Percentiles rank a stretch among this genome's conserved stretches.
These are phyloP conservation scores for Smithsoniella earleae DNA, from an alignment of 163 green algal species.

Conservation along the genomic window DNA sequence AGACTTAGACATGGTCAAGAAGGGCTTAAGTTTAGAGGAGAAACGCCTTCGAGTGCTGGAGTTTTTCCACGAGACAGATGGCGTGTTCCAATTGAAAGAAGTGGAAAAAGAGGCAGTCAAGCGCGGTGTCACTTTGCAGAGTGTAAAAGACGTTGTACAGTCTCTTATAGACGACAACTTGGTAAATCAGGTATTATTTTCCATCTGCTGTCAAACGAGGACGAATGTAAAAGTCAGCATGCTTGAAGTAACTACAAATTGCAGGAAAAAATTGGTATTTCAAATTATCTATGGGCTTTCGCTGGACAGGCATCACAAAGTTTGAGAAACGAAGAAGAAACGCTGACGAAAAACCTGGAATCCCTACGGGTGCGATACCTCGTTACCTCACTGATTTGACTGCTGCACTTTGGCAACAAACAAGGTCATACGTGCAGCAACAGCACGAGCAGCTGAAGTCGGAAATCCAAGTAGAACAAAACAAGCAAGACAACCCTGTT, in stretches of 20 bases:
- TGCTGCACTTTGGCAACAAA: neutral
- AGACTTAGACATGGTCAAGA: constrained; percentile 35
- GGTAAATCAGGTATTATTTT: constrained; percentile 50
- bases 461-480: constrained; percentile 13
- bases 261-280: constrained; percentile 68
- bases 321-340: neutral
- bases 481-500: constrained; percentile 21
- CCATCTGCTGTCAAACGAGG: too few species aligned
- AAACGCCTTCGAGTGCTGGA: constrained; percentile 55
- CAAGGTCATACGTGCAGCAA: neutral
- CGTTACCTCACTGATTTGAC: neutral
- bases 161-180: constrained; percentile 73
- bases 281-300: constrained; percentile 77
- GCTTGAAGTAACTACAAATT: too few species aligned
- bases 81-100: constrained; percentile 82
- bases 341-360: neutral
- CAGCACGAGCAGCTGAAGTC: constrained; percentile 31
- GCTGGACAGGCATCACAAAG: neutral
- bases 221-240: too few species aligned
- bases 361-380: neutral
- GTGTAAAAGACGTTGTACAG: constrained; percentile 82
- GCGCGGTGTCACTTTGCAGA: constrained; percentile 70
- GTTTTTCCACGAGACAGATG: constrained; percentile 72
- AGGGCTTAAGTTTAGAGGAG: constrained; percentile 54
- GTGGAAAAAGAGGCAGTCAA: constrained; percentile 76